Conservation (phyloP, 2,329 filamentous ascomycete genomes). For the Colletotrichum graminicola region DNA sequence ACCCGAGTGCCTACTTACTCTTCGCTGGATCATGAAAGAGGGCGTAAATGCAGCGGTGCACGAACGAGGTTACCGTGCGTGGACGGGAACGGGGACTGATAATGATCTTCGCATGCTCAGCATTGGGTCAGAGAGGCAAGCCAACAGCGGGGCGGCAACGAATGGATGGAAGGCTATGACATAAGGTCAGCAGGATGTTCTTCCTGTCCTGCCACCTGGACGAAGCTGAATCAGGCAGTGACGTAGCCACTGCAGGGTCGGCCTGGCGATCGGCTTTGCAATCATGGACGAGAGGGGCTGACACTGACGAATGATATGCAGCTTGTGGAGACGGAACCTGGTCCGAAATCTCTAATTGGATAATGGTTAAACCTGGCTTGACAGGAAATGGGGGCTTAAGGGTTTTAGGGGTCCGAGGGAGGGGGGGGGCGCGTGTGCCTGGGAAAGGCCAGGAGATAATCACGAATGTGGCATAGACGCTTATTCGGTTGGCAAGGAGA, state of each 20-base stretch:
- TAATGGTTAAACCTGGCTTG: not conserved
- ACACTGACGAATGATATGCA: conserved; percentile 5
- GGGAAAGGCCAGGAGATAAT: not conserved
- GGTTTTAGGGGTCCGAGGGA: conserved; percentile 2
- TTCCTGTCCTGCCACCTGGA: not conserved
- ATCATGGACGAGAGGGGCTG: not conserved
- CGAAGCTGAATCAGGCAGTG: conserved; percentile 5
- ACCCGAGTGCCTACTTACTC: not conserved
- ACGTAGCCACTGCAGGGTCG: conserved; percentile 16
- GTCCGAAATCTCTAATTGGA: conserved; percentile 1
- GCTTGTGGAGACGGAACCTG: fast-evolving
- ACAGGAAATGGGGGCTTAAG: conserved; percentile 5
- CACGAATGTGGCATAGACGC: not conserved
- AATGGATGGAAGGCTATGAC: not conserved
- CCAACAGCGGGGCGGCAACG: conserved; percentile 6
- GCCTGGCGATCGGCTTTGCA: conserved; percentile 11
- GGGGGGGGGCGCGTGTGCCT: not conserved
- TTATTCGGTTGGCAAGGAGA: not conserved
- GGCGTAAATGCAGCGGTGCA: not conserved
- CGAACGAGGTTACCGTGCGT: conserved; percentile 8
- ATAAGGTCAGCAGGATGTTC: not conserved
- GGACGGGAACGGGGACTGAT: not conserved
- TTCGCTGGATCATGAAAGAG: conserved; percentile 1
- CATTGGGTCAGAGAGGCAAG: not conserved
- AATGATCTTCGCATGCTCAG: not conserved